Evolutionary conservation across 768 basidiomycete genomes (phyloP), one percentile per base, ranked within the genome.

Genomic region (Suillus tomentosus): DNA sequence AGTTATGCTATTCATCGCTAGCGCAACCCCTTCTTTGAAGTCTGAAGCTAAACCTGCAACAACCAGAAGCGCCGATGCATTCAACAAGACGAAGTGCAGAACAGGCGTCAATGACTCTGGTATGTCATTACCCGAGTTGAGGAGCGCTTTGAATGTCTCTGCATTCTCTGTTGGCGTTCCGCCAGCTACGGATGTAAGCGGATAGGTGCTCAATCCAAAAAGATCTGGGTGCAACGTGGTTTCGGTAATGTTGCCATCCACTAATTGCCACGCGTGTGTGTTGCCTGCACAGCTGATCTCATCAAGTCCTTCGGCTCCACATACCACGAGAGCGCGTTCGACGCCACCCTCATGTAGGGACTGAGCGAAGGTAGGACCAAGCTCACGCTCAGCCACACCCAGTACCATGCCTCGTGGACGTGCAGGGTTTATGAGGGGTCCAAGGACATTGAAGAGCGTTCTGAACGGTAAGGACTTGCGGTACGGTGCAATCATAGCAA

Each of bases 251-350:
- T 77, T 69, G 42, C 90, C 92, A 27, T 92, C 80, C 51, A 81
- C 81, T 66, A 96, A 85, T 63, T 91, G 88, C 96, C 95, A 92
- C 40, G 85, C 90, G 77, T 84, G 84, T 9, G 95, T 96, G 15
- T 90, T 86, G 1, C 96, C 96, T 0, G 94, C 95, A 69, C 94
- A 95, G 74, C 91, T 94, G 73, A 99, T 94, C 81, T 99, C 96
- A 76, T 99, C 96, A 48, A 99, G 80, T 1, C 86, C 86, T 73
- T 99, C 96, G 45, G 84, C 86, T 1, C 96, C 96, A 70, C 95
- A 98, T 1, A 99, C 96, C 27, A 99, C 95, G 62, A 96, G 78
- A 0, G 95, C 96, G 40, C 92, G 85, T 68, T 86, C 79, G 9
- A 96, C 92, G 19, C 91, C 91, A 22, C 88, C 84, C 27, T 92